Conservation (phyloP, 2,329 filamentous ascomycete genomes). For the Phoma sp. region DNA sequence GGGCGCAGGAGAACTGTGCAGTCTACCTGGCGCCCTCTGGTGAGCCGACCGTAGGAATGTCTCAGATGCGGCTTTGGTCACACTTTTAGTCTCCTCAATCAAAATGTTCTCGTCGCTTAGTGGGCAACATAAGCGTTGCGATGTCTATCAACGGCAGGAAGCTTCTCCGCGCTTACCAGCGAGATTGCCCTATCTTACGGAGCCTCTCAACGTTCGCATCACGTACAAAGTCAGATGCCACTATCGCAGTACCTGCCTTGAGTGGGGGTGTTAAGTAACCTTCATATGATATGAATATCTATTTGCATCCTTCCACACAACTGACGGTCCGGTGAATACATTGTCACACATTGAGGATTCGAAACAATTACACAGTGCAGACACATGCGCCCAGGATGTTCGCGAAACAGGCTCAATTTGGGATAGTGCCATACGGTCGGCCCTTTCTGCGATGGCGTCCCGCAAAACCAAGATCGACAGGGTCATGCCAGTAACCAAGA, state of each 20-base stretch:
- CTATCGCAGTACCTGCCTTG: not conserved
- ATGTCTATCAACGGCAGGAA: constrained; percentile 27
- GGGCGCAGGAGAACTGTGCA: not conserved
- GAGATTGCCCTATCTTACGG: constrained; percentile 31
- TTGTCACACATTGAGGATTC: constrained; percentile 5
- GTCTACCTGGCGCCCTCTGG: not conserved
- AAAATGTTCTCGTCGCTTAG: constrained; percentile 10
- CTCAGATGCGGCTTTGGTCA: constrained; percentile 27
- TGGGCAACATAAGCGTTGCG: not conserved
- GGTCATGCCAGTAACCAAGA: constrained; percentile 27
- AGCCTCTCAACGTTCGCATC: constrained; percentile 17
- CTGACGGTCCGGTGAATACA: constrained; percentile 34
- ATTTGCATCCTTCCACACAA: constrained; percentile 6
- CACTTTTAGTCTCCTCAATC: constrained; percentile 7
- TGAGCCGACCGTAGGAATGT: constrained; percentile 14
- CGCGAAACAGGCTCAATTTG: constrained; percentile 31
- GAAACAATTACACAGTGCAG: constrained; percentile 5
- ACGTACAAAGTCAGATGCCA: constrained; percentile 22
- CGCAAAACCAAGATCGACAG: constrained; percentile 24
- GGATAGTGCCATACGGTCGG: constrained; percentile 25
- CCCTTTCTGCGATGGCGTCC: constrained; percentile 18
- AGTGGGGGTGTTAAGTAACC: not conserved
- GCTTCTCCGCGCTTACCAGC: constrained; percentile 36
- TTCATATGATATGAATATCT: constrained; percentile 12
- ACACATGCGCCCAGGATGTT: constrained; percentile 24